These are phyloP conservation scores for Didymosphaeria variabile DNA, from an alignment of 2,329 filamentous ascomycete species.

Conservation along the genomic window DNA sequence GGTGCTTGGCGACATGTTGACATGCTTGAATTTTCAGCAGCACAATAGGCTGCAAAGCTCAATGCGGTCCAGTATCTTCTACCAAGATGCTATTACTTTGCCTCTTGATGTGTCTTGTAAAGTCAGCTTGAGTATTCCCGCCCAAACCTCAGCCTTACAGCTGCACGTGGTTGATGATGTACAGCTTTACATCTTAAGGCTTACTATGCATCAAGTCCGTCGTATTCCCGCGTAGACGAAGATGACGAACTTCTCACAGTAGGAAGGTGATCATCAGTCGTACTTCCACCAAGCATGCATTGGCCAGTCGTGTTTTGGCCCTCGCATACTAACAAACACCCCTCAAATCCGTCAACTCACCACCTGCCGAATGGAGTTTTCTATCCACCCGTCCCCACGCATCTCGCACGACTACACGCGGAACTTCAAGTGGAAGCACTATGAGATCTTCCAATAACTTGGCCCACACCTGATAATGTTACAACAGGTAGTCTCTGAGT, in stretches of 20 bases:
- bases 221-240: background rate
- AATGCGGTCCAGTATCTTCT: background rate
- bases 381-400: background rate
- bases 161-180: background rate
- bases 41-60: background rate
- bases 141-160: background rate
- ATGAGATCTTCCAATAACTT: background rate
- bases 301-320: background rate
- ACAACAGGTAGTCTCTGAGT: background rate
- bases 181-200: background rate
- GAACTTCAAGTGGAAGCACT: background rate
- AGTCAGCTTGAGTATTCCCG: background rate
- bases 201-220: conserved; percentile 3
- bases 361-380: conserved; percentile 5
- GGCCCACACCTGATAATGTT: background rate
- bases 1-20: background rate
- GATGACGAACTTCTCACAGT: background rate
- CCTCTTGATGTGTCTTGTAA: background rate
- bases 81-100: background rate
- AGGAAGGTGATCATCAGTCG: background rate
- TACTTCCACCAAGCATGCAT: background rate
- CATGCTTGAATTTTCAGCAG: background rate
- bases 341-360: background rate
- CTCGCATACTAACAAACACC: background rate
- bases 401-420: background rate